Conservation (phyloP, 148 eudicot species). For the Bassia scoparia region DNA sequence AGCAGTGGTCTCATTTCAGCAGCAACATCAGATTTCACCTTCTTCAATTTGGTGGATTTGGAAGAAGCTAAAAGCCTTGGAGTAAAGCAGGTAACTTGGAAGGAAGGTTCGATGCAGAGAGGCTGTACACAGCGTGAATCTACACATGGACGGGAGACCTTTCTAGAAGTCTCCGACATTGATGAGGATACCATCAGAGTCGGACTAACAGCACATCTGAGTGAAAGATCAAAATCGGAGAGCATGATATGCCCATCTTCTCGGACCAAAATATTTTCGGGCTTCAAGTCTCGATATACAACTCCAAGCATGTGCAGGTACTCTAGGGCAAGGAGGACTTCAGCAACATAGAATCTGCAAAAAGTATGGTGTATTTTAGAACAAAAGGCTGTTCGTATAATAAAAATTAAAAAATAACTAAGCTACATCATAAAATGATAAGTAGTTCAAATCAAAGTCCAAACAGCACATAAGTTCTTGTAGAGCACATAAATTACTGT, state of each 20-base stretch:
- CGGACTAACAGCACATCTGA: constrained; percentile 76
- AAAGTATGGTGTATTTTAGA: constrained; percentile 3
- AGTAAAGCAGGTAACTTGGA: constrained; percentile 77
- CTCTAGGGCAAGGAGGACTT: constrained; percentile 85
- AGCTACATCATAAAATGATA: neutral
- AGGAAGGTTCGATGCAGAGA: constrained; percentile 73
- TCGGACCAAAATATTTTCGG: constrained; percentile 82
- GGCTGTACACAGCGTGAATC: constrained; percentile 78
- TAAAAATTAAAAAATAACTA: neutral
- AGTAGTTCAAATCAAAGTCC: neutral
- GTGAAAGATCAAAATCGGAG: constrained; percentile 86
- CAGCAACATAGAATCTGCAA: constrained; percentile 82
- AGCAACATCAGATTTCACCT: constrained; percentile 45
- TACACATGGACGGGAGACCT: constrained; percentile 53
- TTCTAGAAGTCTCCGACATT: constrained; percentile 42
- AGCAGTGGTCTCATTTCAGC: constrained; percentile 49
- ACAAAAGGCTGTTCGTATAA: neutral
- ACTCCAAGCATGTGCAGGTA: constrained; percentile 95
- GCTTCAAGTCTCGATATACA: constrained; percentile 80
- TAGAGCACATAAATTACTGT: no score
- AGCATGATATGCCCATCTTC: constrained; percentile 97
- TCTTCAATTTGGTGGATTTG: constrained; percentile 36
- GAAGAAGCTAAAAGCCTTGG: constrained; percentile 47
- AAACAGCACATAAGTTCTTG: no score
- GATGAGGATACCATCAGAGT: constrained; percentile 63